Evolutionary conservation across 805 yeast genomes (phyloP).

Genomic region (Candida oleophila): DNA sequence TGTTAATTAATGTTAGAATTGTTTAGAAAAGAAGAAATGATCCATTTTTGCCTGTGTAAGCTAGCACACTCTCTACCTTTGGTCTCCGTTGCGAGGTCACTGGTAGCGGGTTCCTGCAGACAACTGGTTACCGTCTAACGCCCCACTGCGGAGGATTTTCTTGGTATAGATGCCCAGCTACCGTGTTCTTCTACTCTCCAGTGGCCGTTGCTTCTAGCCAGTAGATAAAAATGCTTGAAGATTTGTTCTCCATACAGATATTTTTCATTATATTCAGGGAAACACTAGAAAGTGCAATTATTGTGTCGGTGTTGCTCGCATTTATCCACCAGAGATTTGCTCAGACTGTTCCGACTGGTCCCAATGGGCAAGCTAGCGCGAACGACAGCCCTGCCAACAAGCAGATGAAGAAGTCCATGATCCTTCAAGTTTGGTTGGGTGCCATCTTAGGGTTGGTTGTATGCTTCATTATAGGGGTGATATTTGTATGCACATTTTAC

Average conservation of each 20-base stretch:
- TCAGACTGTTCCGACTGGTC: conserved; percentile 4
- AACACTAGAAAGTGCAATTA: conserved; percentile 73
- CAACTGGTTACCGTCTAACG: no score
- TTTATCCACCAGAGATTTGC: conserved; percentile 59
- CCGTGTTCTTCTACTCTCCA: no score
- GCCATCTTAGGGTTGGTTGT: conserved; percentile 68
- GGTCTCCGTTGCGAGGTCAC: no score
- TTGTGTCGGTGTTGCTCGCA: conserved; percentile 69
- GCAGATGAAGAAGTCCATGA: conserved; percentile 25
- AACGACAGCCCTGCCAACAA: not conserved
- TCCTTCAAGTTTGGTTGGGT: conserved; percentile 79
- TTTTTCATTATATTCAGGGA: conserved; percentile 74
- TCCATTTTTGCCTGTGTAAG: no score
- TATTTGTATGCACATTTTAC: conserved; percentile 70
- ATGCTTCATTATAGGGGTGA: conserved; percentile 71
- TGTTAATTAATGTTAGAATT: not conserved
- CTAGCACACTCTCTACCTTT: not conserved
- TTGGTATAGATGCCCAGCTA: no score
- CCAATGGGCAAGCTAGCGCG: not conserved
- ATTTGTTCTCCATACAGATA: conserved; percentile 67
- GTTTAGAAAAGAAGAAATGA: not conserved
- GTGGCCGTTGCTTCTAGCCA: no score
- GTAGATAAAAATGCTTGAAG: conserved; percentile 14
- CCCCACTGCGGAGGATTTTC: no score
- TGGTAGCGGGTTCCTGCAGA: no score